Evolutionary conservation across 495 filamentous ascomycete genomes (phyloP).

Genomic region (Aspergillus incahuasiensis): DNA sequence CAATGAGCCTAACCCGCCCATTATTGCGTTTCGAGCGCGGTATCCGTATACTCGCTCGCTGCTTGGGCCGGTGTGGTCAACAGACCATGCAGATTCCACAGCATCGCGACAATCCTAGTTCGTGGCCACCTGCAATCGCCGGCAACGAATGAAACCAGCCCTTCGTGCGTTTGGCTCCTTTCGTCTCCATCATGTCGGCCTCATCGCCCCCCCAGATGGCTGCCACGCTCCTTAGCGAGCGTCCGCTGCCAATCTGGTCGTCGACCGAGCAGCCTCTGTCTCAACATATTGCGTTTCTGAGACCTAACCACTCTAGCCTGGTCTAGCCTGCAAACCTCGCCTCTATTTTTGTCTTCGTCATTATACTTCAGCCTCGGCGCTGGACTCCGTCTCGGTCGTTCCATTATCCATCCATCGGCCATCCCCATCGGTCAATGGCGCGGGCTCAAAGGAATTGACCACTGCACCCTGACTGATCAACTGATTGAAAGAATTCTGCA

Average conservation of each 20-base stretch:
- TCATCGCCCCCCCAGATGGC: slow-evolving; percentile 7
- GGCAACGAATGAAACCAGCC: slow-evolving; percentile 2
- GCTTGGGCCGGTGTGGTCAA: neutral
- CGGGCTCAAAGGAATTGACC: neutral
- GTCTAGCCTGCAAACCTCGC: slow-evolving; percentile 10
- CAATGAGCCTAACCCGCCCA: neutral
- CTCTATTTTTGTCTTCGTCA: slow-evolving; percentile 22
- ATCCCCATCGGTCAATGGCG: neutral
- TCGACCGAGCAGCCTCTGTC: neutral
- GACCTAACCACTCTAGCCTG: slow-evolving; percentile 12
- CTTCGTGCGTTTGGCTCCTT: neutral
- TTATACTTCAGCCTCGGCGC: slow-evolving; percentile 6
- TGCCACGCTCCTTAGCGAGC: slow-evolving; percentile 15
- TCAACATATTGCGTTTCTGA: slow-evolving; percentile 3
- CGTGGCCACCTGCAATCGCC: neutral
- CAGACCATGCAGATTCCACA: slow-evolving; percentile 8
- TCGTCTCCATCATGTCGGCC: neutral
- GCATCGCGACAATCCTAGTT: slow-evolving; percentile 7
- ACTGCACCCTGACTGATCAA: slow-evolving; percentile 1
- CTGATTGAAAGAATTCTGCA: neutral
- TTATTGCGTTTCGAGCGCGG: neutral
- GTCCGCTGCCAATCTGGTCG: neutral
- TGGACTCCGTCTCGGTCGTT: slow-evolving; percentile 14
- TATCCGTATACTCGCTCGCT: neutral
- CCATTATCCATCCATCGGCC: neutral